Conservation (phyloP, 768 basidiomycete genomes). For the Russula vinacea region DNA sequence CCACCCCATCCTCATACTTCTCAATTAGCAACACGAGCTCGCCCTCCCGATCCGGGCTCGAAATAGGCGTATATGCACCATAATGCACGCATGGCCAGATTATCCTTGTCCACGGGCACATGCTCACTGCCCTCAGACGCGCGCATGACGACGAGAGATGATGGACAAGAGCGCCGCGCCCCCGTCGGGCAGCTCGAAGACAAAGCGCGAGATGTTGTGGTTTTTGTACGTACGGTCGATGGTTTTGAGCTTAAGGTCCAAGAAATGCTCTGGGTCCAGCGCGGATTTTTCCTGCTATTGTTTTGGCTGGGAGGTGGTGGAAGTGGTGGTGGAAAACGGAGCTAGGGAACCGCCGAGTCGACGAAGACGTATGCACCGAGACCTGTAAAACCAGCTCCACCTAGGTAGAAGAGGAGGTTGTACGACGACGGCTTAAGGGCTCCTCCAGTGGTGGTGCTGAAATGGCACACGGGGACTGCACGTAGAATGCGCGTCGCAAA, state of each 20-base stretch:
- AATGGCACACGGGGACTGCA: slow-evolving; percentile 41
- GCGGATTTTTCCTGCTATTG: slow-evolving; percentile 59
- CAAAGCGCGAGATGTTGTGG: slow-evolving; percentile 86
- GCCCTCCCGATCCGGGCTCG: slow-evolving; percentile 67
- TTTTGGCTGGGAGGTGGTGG: slow-evolving; percentile 27
- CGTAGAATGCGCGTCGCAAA: slow-evolving; percentile 22
- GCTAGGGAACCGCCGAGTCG: slow-evolving; percentile 38
- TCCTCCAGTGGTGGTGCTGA: slow-evolving; percentile 50
- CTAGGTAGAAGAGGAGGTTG: slow-evolving; percentile 47
- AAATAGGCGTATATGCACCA: slow-evolving; percentile 96
- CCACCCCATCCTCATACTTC: slow-evolving; percentile 75
- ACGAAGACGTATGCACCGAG: slow-evolving; percentile 48
- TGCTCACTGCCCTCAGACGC: slow-evolving; percentile 54
- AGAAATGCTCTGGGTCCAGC: slow-evolving; percentile 69
- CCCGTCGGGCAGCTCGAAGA: slow-evolving; percentile 76
- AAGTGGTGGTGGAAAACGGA: slow-evolving; percentile 26
- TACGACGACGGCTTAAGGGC: slow-evolving; percentile 46
- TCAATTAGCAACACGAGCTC: slow-evolving; percentile 83
- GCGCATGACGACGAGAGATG: slow-evolving; percentile 70
- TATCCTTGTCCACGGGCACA: slow-evolving; percentile 63
- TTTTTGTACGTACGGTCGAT: slow-evolving; percentile 90
- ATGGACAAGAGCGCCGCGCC: slow-evolving; percentile 76
- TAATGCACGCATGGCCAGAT: slow-evolving; percentile 82
- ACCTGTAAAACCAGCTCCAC: slow-evolving; percentile 44
- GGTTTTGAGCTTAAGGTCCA: slow-evolving; percentile 79